Evolutionary conservation across 1,284 basidiomycete species (phyloP).

Genomic region (Porogramme epimiltina): DNA sequence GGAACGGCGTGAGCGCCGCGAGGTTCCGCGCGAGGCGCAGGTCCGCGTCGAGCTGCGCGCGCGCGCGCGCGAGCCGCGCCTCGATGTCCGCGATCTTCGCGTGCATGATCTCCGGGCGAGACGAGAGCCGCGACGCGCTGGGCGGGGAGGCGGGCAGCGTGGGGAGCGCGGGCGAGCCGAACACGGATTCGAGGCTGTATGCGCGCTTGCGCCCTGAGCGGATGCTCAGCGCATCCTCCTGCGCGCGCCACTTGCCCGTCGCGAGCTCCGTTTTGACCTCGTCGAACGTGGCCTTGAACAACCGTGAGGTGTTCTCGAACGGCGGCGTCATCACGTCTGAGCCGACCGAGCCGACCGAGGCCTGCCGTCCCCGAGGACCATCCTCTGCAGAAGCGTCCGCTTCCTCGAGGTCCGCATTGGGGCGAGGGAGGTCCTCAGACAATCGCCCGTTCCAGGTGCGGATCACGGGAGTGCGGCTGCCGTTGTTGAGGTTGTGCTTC

Average conservation of each 20-base stretch:
- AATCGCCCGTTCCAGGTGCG: constrained; percentile 46
- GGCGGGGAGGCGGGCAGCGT: neutral
- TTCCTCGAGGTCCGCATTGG: constrained; percentile 7
- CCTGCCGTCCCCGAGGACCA: constrained; percentile 13
- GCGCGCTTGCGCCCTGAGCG: constrained; percentile 32
- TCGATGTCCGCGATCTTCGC: constrained; percentile 70
- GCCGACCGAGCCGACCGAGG: constrained; percentile 24
- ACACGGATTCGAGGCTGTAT: constrained; percentile 35
- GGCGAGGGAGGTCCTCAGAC: constrained; percentile 24
- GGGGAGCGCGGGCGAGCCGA: constrained; percentile 21
- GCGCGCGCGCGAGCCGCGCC: constrained; percentile 53
- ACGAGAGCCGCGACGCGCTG: constrained; percentile 36
- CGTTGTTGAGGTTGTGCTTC: constrained; percentile 38
- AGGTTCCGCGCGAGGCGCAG: constrained; percentile 81
- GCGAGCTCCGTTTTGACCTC: constrained; percentile 85
- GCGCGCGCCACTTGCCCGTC: constrained; percentile 38
- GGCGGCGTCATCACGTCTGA: constrained; percentile 28
- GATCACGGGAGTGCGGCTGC: constrained; percentile 35
- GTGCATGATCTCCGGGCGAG: constrained; percentile 61
- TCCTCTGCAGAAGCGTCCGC: constrained; percentile 5
- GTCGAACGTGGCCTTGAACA: constrained; percentile 83
- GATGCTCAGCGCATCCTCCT: constrained; percentile 30
- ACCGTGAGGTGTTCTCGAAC: constrained; percentile 39
- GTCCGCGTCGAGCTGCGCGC: constrained; percentile 68
- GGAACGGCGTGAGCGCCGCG: constrained; percentile 87